A percentile compares a stretch with the other conserved stretches of the same genome.
Conservation (phyloP, 768 basidiomycete genomes). For the Termitomyces sp. region DNA sequence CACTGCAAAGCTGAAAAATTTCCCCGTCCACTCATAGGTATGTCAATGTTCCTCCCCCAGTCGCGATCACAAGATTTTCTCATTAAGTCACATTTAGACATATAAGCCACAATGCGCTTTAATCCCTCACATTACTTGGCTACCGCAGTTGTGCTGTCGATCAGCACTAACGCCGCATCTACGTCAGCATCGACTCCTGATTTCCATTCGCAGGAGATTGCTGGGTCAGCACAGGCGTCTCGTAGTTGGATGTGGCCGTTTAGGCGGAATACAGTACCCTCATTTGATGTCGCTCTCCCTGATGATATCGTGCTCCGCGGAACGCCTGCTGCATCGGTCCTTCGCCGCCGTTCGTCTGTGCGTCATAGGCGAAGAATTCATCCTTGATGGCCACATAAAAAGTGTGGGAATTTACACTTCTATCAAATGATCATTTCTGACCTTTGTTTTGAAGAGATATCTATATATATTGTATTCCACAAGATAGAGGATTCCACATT, state of each 20-base stretch:
- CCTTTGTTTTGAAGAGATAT: not conserved
- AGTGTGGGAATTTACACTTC: no score
- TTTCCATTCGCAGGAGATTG: not conserved
- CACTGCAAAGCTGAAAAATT: not conserved
- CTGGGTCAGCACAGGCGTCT: not conserved
- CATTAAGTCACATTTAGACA: not conserved
- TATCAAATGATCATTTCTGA: not conserved
- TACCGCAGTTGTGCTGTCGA: constrained; percentile 6
- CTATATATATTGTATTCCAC: not conserved
- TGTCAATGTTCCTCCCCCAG: no score
- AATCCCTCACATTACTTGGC: constrained; percentile 7
- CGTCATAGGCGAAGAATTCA: constrained; percentile 16
- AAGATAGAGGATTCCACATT: not conserved
- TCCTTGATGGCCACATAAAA: constrained; percentile 5
- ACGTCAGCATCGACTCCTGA: not conserved
- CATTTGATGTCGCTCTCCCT: not conserved
- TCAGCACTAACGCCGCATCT: constrained; percentile 6
- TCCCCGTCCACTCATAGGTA: not conserved
- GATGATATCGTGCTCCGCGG: constrained; percentile 5
- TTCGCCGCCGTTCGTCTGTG: constrained; percentile 13
- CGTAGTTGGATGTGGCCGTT: constrained; percentile 12
- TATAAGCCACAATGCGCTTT: constrained; percentile 6
- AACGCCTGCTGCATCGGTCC: constrained; percentile 8
- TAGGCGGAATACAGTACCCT: not conserved
- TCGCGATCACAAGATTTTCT: not conserved